Evolutionary conservation across 768 basidiomycete species (phyloP).

Genomic region (Mycena polygramma): DNA sequence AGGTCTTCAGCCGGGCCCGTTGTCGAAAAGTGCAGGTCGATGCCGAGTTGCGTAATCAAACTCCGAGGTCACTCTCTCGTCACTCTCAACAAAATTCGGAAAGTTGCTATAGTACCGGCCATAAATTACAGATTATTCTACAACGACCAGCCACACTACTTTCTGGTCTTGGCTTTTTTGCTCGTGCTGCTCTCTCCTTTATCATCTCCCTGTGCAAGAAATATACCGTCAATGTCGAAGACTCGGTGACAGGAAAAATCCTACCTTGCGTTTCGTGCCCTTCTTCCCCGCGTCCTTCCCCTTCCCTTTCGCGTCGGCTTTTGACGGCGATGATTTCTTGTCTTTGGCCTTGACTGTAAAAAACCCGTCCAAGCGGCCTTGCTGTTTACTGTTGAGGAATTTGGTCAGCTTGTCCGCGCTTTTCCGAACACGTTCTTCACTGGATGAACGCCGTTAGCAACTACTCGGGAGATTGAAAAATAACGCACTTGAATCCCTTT

Average conservation of each 20-base stretch:
- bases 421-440: slow-evolving; percentile 96
- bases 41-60: slow-evolving; percentile 24
- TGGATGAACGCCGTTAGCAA: slow-evolving; percentile 48
- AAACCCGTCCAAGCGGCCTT: slow-evolving; percentile 96
- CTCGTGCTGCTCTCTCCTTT: slow-evolving; percentile 52
- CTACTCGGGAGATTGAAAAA: slow-evolving; percentile 9
- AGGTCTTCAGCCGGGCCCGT: slow-evolving; percentile 9
- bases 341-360: slow-evolving; percentile 83
- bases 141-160: slow-evolving; percentile 40
- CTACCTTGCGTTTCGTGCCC: slow-evolving; percentile 69
- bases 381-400: slow-evolving; percentile 90
- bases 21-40: slow-evolving; percentile 22
- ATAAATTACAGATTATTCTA: slow-evolving; percentile 27
- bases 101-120: not conserved
- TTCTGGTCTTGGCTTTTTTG: slow-evolving; percentile 59
- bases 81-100: not conserved
- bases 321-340: slow-evolving; percentile 46
- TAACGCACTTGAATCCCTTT: slow-evolving; percentile 94
- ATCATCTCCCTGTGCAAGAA: slow-evolving; percentile 51
- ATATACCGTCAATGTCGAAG: not conserved
- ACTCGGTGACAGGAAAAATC: slow-evolving; percentile 21
- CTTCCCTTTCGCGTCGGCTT: slow-evolving; percentile 53
- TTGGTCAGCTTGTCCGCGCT: slow-evolving; percentile 95
- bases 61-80: slow-evolving; percentile 3
- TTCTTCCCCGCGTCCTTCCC: slow-evolving; percentile 56